Evolutionary conservation across 2,329 filamentous ascomycete genomes (phyloP).

Genomic region (Penicillium digitatum): DNA sequence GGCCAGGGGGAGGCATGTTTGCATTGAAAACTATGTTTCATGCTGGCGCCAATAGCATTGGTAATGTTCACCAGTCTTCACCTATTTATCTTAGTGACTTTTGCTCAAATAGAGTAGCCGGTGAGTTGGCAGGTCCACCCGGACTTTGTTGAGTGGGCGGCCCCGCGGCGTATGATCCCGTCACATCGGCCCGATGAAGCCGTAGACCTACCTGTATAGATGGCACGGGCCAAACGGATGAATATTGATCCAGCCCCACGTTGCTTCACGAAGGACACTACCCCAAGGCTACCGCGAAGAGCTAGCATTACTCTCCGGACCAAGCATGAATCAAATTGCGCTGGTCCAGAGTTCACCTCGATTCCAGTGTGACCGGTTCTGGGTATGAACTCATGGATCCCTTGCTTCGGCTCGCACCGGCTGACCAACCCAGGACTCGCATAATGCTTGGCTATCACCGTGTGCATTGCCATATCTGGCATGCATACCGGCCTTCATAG

Average conservation of each 20-base stretch:
- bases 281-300: background rate
- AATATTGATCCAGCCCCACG: slow-evolving; percentile 9
- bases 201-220: background rate
- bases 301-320: slow-evolving; percentile 2
- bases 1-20: too few relatives aligned
- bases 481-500: slow-evolving; percentile 27
- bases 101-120: background rate
- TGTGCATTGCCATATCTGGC: slow-evolving; percentile 36
- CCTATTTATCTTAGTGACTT: background rate
- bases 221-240: slow-evolving; percentile 6
- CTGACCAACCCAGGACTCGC: slow-evolving; percentile 33
- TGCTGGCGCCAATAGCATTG: too few relatives aligned
- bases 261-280: background rate
- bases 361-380: slow-evolving; percentile 17
- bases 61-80: background rate
- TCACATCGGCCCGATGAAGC: background rate
- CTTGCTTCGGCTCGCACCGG: slow-evolving; percentile 1
- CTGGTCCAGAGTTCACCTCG: slow-evolving; percentile 2
- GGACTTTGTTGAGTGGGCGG: background rate
- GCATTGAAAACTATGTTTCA: too few relatives aligned
- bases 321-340: slow-evolving; percentile 18
- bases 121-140: background rate
- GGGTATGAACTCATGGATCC: slow-evolving; percentile 12
- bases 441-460: slow-evolving; percentile 33
- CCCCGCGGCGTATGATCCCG: slow-evolving; percentile 4